Conservation (phyloP, 441 rosid genomes). For the Flueggea neowawraea region DNA sequence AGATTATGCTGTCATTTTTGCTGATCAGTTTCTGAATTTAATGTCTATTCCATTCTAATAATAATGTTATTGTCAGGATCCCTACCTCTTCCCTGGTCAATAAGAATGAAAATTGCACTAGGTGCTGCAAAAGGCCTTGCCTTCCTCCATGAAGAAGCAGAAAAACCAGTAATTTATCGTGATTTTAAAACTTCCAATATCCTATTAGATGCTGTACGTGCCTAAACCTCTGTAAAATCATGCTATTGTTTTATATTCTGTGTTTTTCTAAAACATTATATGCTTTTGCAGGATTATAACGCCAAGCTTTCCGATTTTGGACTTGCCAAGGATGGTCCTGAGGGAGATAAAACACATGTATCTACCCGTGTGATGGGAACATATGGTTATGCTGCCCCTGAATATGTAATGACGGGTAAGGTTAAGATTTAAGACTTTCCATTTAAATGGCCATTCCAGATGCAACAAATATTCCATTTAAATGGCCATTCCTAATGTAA, state of each 20-base stretch:
- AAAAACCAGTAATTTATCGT: slow-evolving; percentile 90
- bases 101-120: slow-evolving; percentile 87
- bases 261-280: slow-evolving; percentile 17
- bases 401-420: slow-evolving; percentile 94
- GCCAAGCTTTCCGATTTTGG: slow-evolving; percentile 95
- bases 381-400: slow-evolving; percentile 93
- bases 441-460: too few relatives aligned
- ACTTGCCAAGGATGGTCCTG: slow-evolving; percentile 95
- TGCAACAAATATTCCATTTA: too few relatives aligned
- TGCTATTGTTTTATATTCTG: slow-evolving; percentile 5
- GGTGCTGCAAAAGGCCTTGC: slow-evolving; percentile 96
- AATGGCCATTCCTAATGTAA: not conserved
- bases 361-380: slow-evolving; percentile 97
- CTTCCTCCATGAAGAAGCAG: slow-evolving; percentile 93
- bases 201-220: slow-evolving; percentile 74
- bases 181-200: slow-evolving; percentile 95
- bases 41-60: slow-evolving; percentile 7
- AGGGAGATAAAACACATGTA: slow-evolving; percentile 92
- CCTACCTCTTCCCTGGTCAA: slow-evolving; percentile 90
- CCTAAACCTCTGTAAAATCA: slow-evolving; percentile 3
- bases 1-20: not conserved
- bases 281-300: slow-evolving; percentile 67
- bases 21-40: not conserved
- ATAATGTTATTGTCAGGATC: slow-evolving; percentile 45
- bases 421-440: not conserved